A percentile compares a stretch with the other conserved stretches of the same genome.
Conservation (phyloP, 2,329 filamentous ascomycete genomes). For the Trichoderma lentiforme region DNA sequence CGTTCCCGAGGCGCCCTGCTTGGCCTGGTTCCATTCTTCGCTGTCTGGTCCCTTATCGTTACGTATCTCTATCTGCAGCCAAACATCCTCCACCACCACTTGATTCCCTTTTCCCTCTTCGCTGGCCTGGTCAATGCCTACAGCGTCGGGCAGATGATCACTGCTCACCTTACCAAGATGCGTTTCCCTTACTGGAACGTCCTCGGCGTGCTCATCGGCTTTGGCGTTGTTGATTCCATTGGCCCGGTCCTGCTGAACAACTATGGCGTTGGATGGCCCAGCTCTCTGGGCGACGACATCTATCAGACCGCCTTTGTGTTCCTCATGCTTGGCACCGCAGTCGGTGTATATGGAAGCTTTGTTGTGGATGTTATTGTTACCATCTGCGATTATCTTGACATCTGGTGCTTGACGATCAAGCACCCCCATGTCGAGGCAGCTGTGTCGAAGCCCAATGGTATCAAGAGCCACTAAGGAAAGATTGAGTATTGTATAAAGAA, state of each 20-base stretch:
- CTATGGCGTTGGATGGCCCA: conserved; percentile 69
- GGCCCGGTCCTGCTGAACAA: conserved; percentile 64
- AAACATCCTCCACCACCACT: conserved; percentile 73
- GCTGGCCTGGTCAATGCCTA: conserved; percentile 90
- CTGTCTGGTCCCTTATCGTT: conserved; percentile 72
- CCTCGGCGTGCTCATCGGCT: conserved; percentile 71
- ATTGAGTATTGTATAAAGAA: background rate
- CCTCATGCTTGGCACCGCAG: conserved; percentile 74
- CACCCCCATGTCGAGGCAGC: conserved; percentile 57
- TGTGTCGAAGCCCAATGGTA: conserved; percentile 30
- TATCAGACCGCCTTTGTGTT: conserved; percentile 93
- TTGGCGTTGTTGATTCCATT: conserved; percentile 75
- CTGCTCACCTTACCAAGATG: conserved; percentile 83
- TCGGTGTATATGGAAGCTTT: conserved; percentile 96
- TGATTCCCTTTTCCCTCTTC: conserved; percentile 87
- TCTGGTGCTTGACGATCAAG: conserved; percentile 98
- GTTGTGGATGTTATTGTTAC: conserved; percentile 96
- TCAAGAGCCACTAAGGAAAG: conserved; percentile 37
- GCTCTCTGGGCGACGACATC: conserved; percentile 67
- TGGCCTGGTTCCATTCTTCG: conserved; percentile 78
- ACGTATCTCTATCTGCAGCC: conserved; percentile 84
- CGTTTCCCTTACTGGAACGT: conserved; percentile 90
- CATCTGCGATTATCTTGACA: conserved; percentile 97
- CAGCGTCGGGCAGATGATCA: conserved; percentile 92
- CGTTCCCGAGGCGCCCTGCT: conserved; percentile 70